Conservation (phyloP, 179 eudicot genomes). For the Sideroxylon spinosum region DNA sequence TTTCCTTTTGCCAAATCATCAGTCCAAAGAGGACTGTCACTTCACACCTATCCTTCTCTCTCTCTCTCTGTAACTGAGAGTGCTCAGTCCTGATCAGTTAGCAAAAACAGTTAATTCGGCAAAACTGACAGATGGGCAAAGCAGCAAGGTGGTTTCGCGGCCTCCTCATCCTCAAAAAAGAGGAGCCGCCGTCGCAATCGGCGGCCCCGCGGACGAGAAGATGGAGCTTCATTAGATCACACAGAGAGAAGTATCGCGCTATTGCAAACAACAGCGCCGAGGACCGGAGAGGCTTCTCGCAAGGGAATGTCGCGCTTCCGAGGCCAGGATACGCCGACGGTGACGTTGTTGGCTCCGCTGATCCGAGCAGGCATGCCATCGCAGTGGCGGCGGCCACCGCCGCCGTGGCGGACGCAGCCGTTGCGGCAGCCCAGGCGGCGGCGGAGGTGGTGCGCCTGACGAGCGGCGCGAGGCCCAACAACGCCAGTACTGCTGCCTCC, state of each 20-base stretch:
- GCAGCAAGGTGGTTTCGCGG: constrained; percentile 44
- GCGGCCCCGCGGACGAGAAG: constrained; percentile 26
- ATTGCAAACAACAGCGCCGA: constrained; percentile 13
- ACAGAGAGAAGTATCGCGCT: constrained; percentile 28
- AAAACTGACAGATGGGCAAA: constrained; percentile 24
- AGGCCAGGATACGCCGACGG: not conserved
- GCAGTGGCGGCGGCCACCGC: constrained; percentile 65
- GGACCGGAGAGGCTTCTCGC: not conserved
- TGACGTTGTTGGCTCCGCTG: constrained; percentile 9
- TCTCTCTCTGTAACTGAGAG: not conserved
- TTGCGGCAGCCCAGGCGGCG: constrained; percentile 68
- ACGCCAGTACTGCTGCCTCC: not conserved
- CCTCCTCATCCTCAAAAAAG: constrained; percentile 34
- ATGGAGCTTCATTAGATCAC: constrained; percentile 49
- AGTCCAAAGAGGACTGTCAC: not conserved
- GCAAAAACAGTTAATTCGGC: not conserved
- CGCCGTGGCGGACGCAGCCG: constrained; percentile 70
- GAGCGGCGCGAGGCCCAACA: constrained; percentile 20
- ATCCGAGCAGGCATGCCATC: constrained; percentile 52
- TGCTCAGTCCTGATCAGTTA: not conserved
- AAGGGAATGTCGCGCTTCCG: not conserved
- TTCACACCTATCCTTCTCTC: not conserved
- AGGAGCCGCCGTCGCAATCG: not conserved
- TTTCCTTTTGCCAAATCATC: too few species aligned
- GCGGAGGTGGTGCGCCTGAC: constrained; percentile 56